These are phyloP conservation scores for Boletus edulis DNA, from an alignment of 768 basidiomycete genomes.

Conservation along the genomic window DNA sequence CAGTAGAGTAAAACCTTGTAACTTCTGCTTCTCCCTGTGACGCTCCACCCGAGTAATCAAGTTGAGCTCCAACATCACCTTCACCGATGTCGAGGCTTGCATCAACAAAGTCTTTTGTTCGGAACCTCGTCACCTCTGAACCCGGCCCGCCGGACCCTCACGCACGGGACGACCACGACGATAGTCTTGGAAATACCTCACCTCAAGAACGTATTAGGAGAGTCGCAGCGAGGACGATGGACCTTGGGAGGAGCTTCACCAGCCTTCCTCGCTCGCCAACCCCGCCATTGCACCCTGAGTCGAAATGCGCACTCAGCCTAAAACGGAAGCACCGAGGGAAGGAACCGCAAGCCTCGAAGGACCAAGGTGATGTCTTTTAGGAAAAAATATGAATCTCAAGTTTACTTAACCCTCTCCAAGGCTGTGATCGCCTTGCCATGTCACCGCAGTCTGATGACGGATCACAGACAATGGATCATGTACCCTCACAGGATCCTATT, in stretches of 20 bases:
- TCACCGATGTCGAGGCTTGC: conserved; percentile 25
- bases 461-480: conserved; percentile 4
- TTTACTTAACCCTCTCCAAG: conserved; percentile 14
- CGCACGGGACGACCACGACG: conserved; percentile 30
- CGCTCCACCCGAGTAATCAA: not conserved
- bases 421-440: conserved; percentile 4
- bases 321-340: conserved; percentile 50
- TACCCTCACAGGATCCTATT: conserved; percentile 3
- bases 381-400: conserved; percentile 12
- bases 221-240: conserved; percentile 56
- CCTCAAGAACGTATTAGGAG: conserved; percentile 51
- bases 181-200: conserved; percentile 26
- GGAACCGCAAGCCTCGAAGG: conserved; percentile 26
- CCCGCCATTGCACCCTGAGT: conserved; percentile 33
- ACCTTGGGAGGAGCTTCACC: conserved; percentile 59
- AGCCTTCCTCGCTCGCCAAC: conserved; percentile 34
- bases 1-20: conserved; percentile 11
- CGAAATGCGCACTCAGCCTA: conserved; percentile 55
- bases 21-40: not conserved
- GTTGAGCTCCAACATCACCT: not conserved
- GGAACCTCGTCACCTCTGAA: conserved; percentile 22
- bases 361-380: conserved; percentile 33
- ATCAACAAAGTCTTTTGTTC: conserved; percentile 22
- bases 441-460: conserved; percentile 23
- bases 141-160: conserved; percentile 33